phyloP scores from a whole-genome alignment of 148 eudicot species.

The Salicornia ramosissima region DNA sequence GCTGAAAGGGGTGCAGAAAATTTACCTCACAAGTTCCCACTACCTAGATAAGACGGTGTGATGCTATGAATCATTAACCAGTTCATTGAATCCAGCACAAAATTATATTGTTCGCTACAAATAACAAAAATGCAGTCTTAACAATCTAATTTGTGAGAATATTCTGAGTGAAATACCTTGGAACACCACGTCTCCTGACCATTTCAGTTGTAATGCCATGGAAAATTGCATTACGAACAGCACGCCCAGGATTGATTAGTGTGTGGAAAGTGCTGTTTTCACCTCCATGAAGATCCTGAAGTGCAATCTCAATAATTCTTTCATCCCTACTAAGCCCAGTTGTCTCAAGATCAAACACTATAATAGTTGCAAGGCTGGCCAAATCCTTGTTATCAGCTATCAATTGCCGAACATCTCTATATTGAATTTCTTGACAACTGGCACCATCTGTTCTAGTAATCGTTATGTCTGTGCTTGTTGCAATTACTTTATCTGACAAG shows the following conservation, averaged over 20 bases:
- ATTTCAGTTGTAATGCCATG: constrained; percentile 59
- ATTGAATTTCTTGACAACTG: constrained; percentile 33
- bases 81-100: constrained; percentile 1
- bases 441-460: constrained; percentile 30
- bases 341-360: constrained; percentile 82
- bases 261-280: constrained; percentile 79
- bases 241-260: constrained; percentile 66
- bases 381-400: constrained; percentile 44
- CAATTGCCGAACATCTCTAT: constrained; percentile 39
- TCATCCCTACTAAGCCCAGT: constrained; percentile 62
- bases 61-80: neutral
- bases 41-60: neutral
- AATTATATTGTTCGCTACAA: neutral
- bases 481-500: constrained; percentile 32
- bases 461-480: constrained; percentile 24
- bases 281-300: constrained; percentile 78
- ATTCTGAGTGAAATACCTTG: constrained; percentile 48
- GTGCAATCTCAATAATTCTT: constrained; percentile 78
- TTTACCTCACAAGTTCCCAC: neutral
- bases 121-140: neutral
- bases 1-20: neutral
- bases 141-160: constrained; percentile 4
- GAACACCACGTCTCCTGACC: constrained; percentile 66
- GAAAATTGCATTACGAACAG: constrained; percentile 45
- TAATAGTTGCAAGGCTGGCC: constrained; percentile 42